These are phyloP conservation scores for Tetradesmus lagerheimii DNA, from an alignment of 139 green algal genomes.

Conservation along the genomic window DNA sequence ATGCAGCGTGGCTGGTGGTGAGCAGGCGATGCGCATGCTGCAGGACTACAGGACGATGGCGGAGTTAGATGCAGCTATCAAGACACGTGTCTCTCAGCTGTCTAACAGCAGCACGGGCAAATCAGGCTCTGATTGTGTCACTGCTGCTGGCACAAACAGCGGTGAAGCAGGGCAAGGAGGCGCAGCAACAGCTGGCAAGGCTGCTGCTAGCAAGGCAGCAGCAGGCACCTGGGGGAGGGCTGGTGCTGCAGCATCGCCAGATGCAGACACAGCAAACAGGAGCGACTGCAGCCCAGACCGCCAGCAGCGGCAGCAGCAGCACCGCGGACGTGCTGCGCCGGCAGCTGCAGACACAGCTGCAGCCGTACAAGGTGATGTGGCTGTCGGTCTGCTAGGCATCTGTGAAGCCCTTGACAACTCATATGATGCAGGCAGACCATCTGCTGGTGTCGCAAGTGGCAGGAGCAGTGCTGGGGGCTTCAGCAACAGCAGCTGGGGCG, in stretches of 20 bases:
- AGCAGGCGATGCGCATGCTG: slow-evolving; percentile 29
- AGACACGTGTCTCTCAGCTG: slow-evolving; percentile 5
- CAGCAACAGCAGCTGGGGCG: neutral
- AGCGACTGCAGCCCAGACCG: neutral
- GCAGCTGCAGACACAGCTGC: no score
- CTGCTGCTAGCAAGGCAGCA: neutral
- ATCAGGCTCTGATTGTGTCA: neutral
- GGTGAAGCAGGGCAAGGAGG: neutral
- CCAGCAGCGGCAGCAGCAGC: neutral
- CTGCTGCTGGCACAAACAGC: neutral
- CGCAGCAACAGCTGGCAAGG: neutral
- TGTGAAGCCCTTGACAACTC: slow-evolving; percentile 22
- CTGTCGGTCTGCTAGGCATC: slow-evolving; percentile 18
- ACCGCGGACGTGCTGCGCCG: neutral
- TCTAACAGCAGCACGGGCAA: neutral
- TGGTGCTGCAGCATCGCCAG: neutral
- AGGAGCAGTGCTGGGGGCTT: neutral
- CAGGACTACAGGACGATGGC: slow-evolving; percentile 15
- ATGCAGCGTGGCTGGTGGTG: neutral
- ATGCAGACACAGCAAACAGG: neutral
- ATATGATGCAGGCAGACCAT: neutral
- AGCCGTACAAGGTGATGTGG: neutral
- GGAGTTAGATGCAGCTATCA: slow-evolving; percentile 10
- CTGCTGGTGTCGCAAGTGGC: neutral
- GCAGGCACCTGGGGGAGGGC: neutral